Conservation (phyloP, 805 yeast species). For the Peterozyma toletana region DNA sequence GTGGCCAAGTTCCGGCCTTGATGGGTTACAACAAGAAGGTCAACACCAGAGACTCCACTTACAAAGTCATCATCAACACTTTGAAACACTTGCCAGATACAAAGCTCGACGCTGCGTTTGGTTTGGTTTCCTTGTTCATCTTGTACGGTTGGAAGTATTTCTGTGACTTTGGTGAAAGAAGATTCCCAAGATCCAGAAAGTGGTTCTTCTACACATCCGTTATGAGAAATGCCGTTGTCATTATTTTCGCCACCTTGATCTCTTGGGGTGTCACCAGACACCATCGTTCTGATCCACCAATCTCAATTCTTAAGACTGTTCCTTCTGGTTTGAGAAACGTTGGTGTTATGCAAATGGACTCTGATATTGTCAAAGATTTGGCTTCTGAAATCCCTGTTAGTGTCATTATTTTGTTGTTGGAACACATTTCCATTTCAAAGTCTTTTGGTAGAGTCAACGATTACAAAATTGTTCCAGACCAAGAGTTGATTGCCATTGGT, state of each 20-base stretch:
- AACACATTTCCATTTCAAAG: constrained; percentile 90
- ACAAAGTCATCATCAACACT: constrained; percentile 60
- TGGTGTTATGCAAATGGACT: constrained; percentile 63
- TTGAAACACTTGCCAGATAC: constrained; percentile 66
- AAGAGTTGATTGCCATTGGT: constrained; percentile 91
- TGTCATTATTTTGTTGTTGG: constrained; percentile 72
- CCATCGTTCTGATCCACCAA: constrained; percentile 25
- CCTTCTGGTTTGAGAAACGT: constrained; percentile 78
- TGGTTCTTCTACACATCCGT: constrained; percentile 66
- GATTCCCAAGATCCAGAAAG: constrained; percentile 46
- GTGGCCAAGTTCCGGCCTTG: constrained; percentile 82
- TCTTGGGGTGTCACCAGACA: constrained; percentile 62
- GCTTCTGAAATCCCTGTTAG: constrained; percentile 84
- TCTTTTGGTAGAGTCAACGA: constrained; percentile 91
- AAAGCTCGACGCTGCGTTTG: constrained; percentile 82
- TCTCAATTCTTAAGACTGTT: constrained; percentile 65
- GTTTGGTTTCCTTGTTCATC: constrained; percentile 66
- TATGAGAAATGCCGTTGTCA: constrained; percentile 74
- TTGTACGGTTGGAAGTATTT: constrained; percentile 65
- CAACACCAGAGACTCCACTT: constrained; percentile 68
- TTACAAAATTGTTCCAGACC: constrained; percentile 87
- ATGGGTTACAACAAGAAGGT: constrained; percentile 67
- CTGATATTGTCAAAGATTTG: constrained; percentile 48
- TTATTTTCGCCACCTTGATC: constrained; percentile 76
- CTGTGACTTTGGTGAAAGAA: constrained; percentile 53